These are phyloP conservation scores for Talaromyces albobiverticillius DNA, from an alignment of 2,329 filamentous ascomycete species.

Conservation along the genomic window DNA sequence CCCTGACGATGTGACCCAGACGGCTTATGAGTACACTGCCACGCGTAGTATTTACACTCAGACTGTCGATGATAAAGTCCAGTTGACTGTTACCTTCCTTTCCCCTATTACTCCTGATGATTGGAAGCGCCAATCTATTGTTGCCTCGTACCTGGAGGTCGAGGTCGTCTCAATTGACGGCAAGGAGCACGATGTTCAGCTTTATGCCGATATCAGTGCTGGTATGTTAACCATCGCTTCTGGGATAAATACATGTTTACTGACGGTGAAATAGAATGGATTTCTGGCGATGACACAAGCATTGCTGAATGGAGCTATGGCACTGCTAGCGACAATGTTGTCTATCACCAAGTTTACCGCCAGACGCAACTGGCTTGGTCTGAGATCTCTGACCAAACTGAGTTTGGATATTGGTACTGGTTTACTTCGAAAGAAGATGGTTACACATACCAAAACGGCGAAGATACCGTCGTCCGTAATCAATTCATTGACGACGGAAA, in stretches of 20 bases:
- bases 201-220: constrained; percentile 71
- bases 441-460: constrained; percentile 48
- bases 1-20: constrained; percentile 49
- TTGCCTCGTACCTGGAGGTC: constrained; percentile 68
- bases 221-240: constrained; percentile 44
- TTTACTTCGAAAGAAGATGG: constrained; percentile 41
- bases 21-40: constrained; percentile 66
- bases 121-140: constrained; percentile 63
- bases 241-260: too few species aligned
- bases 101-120: constrained; percentile 69
- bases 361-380: constrained; percentile 48
- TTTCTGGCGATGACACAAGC: constrained; percentile 59
- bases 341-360: constrained; percentile 59
- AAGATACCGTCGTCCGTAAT: constrained; percentile 45
- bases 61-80: constrained; percentile 58
- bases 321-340: constrained; percentile 47
- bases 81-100: constrained; percentile 67
- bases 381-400: constrained; percentile 46
- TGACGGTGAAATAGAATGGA: too few species aligned
- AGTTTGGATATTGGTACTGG: constrained; percentile 56
- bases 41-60: constrained; percentile 69
- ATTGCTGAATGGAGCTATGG: constrained; percentile 63
- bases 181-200: constrained; percentile 59
- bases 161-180: constrained; percentile 63
- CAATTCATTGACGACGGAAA: constrained; percentile 44